These are phyloP conservation scores for Solanum raphanifolium DNA, from an alignment of 257 asterid species.

Conservation along the genomic window DNA sequence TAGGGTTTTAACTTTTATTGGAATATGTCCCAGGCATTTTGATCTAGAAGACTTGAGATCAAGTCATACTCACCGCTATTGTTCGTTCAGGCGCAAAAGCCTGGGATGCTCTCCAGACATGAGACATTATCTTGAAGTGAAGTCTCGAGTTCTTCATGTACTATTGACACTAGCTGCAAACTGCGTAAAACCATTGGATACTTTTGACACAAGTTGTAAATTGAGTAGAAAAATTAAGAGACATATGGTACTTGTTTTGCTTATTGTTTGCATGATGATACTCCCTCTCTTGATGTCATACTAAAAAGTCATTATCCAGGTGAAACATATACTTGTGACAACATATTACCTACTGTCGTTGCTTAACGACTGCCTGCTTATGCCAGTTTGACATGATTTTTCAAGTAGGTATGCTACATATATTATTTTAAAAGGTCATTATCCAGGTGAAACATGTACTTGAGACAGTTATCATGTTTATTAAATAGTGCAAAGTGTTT, in stretches of 20 bases:
- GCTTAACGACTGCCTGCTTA: background rate
- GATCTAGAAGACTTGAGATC: background rate
- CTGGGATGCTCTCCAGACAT: background rate
- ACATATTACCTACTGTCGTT: background rate
- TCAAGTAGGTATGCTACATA: background rate
- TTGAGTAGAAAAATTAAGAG: background rate
- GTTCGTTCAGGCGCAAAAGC: background rate
- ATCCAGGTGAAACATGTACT: background rate
- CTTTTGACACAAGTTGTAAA: background rate
- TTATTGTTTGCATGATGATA: background rate
- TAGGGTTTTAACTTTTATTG: background rate
- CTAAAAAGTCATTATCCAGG: background rate
- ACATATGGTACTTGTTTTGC: background rate
- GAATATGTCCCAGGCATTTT: background rate
- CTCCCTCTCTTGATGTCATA: background rate
- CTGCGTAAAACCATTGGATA: background rate
- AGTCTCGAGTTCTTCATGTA: background rate
- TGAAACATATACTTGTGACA: background rate
- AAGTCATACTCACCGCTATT: background rate
- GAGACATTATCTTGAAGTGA: background rate
- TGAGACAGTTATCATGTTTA: background rate
- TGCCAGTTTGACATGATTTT: background rate
- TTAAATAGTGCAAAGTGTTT: no score
- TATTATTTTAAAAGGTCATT: background rate
- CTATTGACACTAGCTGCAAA: background rate